Conservation (phyloP, 2,329 filamentous ascomycete genomes). For the Tothia fuscella region DNA sequence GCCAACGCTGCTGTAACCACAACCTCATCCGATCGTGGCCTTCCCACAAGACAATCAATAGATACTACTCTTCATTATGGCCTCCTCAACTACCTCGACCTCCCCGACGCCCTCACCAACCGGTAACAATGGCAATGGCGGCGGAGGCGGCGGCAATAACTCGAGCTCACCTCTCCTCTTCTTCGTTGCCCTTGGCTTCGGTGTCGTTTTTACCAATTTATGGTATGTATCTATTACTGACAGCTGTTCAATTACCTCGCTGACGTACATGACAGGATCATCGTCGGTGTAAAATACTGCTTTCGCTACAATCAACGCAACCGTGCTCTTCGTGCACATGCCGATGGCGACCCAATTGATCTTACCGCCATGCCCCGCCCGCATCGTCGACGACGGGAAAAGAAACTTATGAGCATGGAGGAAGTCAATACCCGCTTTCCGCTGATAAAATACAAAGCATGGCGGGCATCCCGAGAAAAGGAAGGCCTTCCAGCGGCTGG, state of each 20-base stretch:
- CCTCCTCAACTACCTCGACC: slow-evolving; percentile 9
- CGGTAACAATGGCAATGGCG: slow-evolving; percentile 15
- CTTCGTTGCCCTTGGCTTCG: slow-evolving; percentile 92
- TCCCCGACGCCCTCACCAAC: slow-evolving; percentile 12
- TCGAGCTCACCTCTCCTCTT: slow-evolving; percentile 71
- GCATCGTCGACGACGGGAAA: slow-evolving; percentile 79
- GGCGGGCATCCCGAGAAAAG: slow-evolving; percentile 72
- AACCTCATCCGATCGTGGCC: too few species aligned
- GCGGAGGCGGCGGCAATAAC: slow-evolving; percentile 33
- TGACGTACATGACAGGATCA: slow-evolving; percentile 57
- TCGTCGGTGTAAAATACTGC: slow-evolving; percentile 98
- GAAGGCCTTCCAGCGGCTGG: slow-evolving; percentile 75
- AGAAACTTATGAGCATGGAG: slow-evolving; percentile 98
- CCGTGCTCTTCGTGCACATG: slow-evolving; percentile 60
- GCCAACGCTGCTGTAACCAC: too few species aligned
- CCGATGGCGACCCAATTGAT: slow-evolving; percentile 80
- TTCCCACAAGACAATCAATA: too few species aligned
- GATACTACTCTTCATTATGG: neutral
- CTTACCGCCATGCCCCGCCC: slow-evolving; percentile 74
- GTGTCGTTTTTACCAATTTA: slow-evolving; percentile 96
- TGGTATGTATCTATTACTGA: slow-evolving; percentile 53
- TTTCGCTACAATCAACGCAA: slow-evolving; percentile 96
- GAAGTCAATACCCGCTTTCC: slow-evolving; percentile 98
- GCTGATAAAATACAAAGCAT: slow-evolving; percentile 90
- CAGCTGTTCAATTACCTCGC: neutral